Evolutionary conservation across 306 rosid species (phyloP), one percentile per base, ranked within the genome.

Genomic region (Vicia sativa): DNA sequence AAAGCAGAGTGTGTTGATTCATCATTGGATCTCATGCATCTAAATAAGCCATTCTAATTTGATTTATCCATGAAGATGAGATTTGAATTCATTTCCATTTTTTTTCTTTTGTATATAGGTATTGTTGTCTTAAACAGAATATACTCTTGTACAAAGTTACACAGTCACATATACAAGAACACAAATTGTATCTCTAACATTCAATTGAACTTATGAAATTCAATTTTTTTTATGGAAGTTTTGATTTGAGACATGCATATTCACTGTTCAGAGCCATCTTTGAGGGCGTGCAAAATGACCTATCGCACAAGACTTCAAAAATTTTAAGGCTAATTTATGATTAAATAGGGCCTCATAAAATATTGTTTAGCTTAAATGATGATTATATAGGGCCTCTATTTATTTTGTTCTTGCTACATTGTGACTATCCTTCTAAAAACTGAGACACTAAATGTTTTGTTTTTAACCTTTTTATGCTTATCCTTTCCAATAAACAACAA

Each of bases 1-100:
- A 83, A 58, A 77, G 67, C 84, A 2, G 92, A 80, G 14, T 92
- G 98, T 63, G 85, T 73, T 66, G 91, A 84, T 75, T 81, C 92
- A 2, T 86, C 96, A 1, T 68, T 80, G 80, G 85, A 89, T 71
- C 78, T 89, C 44, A 81, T 81, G 86, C 78, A 87, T 64, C 78
- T 85, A n/a, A 92, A 89, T 78, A 85, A 54, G 71, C 83, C 92
- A 8, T 81, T 84, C 74, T 89, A 21, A 21, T 52, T 41, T 68
- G 9, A 82, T 70, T 78, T 9, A 65, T 72, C 10, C 35, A 62
- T 50, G 11, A 10, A 11, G 16, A 46, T 41, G 9, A 29, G 39
- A 72, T 60, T 64, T 70, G 10, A 43, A 56, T 34, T 60, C 39
- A 8, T 1, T 35, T 71, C 46, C 39, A 7, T 7, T 25, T 65